Evolutionary conservation across 179 eudicot species (phyloP).

Genomic region (Camellia oleifera): DNA sequence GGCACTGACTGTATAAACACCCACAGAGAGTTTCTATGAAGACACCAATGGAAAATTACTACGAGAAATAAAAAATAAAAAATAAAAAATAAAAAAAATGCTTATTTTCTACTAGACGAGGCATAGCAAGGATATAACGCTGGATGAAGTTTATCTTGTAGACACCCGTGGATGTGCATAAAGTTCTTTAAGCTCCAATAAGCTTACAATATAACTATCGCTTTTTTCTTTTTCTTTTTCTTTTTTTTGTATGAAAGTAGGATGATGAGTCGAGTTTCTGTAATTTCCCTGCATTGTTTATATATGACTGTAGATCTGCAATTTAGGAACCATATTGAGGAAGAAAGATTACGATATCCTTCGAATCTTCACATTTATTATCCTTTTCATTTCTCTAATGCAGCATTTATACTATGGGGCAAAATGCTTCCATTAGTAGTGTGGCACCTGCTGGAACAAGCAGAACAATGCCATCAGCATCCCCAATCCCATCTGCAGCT

Average conservation of each 20-base stretch:
- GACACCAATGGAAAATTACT: not conserved
- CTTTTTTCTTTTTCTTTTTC: not conserved
- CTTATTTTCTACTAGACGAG: not conserved
- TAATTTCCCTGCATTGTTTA: not conserved
- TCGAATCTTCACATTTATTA: not conserved
- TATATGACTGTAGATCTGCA: not conserved
- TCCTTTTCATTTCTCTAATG: constrained; percentile 7
- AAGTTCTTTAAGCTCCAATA: not conserved
- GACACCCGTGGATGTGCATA: not conserved
- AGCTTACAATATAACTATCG: not conserved
- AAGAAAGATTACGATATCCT: not conserved
- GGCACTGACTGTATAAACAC: not conserved
- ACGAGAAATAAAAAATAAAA: too few relatives aligned
- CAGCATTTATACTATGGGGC: constrained; percentile 57
- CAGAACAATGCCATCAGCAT: constrained; percentile 30
- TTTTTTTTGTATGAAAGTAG: not conserved
- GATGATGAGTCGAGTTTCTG: not conserved
- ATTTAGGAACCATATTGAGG: not conserved
- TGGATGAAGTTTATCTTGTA: not conserved
- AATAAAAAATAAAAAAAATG: too few relatives aligned
- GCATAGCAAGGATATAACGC: not conserved
- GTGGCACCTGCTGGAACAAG: constrained; percentile 34
- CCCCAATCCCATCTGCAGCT: constrained; percentile 34
- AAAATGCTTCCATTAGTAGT: constrained; percentile 48
- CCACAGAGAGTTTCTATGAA: not conserved